These are phyloP conservation scores for Penicillium flavigenum DNA, from an alignment of 495 filamentous ascomycete genomes.

Conservation along the genomic window DNA sequence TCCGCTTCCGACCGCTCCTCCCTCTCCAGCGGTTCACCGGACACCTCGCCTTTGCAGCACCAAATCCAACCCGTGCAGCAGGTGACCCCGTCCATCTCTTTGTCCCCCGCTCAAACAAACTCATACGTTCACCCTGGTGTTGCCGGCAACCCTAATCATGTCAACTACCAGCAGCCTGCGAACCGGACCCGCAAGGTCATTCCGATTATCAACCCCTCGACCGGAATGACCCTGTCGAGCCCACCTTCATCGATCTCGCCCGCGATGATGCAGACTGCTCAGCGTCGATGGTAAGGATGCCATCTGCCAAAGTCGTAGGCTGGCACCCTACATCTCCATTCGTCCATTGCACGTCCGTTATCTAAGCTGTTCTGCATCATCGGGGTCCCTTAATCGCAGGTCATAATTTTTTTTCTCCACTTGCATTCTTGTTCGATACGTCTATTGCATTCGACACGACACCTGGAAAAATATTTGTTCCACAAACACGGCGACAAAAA, in stretches of 20 bases:
- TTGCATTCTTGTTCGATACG: conserved; percentile 34
- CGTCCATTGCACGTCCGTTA: conserved; percentile 36
- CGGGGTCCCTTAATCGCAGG: conserved; percentile 43
- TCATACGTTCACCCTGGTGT: conserved; percentile 62
- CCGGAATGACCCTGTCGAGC: conserved; percentile 83
- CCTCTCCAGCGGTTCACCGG: conserved; percentile 88
- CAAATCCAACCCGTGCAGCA: conserved; percentile 74
- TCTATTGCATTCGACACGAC: conserved; percentile 40
- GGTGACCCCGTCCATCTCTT: conserved; percentile 73
- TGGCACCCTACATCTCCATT: conserved; percentile 28
- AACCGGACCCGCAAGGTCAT: conserved; percentile 93
- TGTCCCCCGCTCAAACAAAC: conserved; percentile 67
- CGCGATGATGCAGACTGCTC: conserved; percentile 73
- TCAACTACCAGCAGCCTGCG: conserved; percentile 85
- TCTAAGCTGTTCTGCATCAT: conserved; percentile 43
- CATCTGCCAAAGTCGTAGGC: conserved; percentile 33
- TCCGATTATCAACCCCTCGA: conserved; percentile 95
- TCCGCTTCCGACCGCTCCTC: conserved; percentile 91
- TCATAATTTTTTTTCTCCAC: conserved; percentile 35
- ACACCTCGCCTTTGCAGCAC: conserved; percentile 82
- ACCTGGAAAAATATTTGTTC: conserved; percentile 27
- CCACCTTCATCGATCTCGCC: conserved; percentile 90
- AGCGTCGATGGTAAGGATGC: conserved; percentile 59
- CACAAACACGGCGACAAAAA: conserved; percentile 34
- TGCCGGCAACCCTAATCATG: conserved; percentile 53